These are phyloP conservation scores for Fusarium piperis DNA, from an alignment of 2,329 filamentous ascomycete species.

Conservation along the genomic window DNA sequence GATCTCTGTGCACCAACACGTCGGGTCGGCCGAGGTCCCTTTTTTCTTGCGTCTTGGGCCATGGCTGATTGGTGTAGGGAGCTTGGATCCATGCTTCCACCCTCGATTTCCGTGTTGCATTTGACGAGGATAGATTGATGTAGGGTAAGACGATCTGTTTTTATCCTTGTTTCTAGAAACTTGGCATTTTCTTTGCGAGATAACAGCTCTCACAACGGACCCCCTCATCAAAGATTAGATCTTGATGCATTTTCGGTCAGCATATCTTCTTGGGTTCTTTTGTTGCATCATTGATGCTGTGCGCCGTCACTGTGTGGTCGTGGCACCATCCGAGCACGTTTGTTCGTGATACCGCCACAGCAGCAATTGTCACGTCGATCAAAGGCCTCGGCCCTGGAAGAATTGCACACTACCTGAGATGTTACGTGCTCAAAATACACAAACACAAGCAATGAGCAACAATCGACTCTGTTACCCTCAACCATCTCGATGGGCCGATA, in stretches of 20 bases:
- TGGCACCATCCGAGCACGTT: neutral
- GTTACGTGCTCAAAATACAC: neutral
- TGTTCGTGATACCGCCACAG: neutral
- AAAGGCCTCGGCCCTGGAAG: neutral
- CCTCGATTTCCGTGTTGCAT: neutral
- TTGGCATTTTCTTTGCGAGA: neutral
- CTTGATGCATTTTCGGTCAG: neutral
- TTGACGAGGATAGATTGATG: neutral
- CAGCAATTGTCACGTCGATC: neutral
- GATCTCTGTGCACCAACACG: neutral
- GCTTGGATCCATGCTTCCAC: neutral
- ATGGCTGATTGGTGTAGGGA: neutral
- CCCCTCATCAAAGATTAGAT: neutral
- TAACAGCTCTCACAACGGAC: neutral
- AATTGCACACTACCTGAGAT: neutral
- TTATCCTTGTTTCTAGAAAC: neutral
- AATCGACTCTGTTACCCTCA: neutral
- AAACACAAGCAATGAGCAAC: neutral
- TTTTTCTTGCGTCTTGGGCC: neutral
- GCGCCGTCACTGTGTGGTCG: neutral
- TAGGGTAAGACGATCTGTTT: neutral
- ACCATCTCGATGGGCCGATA: neutral
- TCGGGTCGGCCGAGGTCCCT: conserved; percentile 15
- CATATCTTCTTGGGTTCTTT: neutral
- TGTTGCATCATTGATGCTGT: neutral